These are phyloP conservation scores for Chrysoporthe deuterocubensis DNA, from an alignment of 2,329 filamentous ascomycete species.

Conservation along the genomic window DNA sequence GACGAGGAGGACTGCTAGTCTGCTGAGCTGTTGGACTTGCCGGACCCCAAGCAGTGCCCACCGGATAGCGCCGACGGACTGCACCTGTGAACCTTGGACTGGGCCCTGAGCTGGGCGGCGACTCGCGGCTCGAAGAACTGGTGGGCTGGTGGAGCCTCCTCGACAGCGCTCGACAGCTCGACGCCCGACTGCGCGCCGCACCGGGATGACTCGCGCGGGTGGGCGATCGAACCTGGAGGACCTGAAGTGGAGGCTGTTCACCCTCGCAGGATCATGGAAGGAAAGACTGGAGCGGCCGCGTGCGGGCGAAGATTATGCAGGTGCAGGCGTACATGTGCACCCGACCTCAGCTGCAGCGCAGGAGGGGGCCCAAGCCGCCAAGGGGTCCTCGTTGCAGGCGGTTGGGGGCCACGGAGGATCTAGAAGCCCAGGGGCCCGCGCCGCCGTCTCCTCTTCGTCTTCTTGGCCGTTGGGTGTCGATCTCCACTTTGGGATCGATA, in stretches of 20 bases:
- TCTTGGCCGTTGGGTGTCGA: background rate
- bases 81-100: no score
- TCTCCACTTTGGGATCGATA: background rate
- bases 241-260: background rate
- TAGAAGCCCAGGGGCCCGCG: background rate
- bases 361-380: background rate
- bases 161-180: background rate
- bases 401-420: slow-evolving; percentile 2
- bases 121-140: no score
- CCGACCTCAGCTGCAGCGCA: background rate
- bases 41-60: background rate
- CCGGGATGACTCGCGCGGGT: background rate
- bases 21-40: background rate
- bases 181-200: background rate
- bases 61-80: background rate
- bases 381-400: background rate
- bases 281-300: slow-evolving; percentile 2
- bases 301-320: background rate
- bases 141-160: background rate
- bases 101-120: no score
- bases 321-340: background rate
- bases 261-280: background rate
- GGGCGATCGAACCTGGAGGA: background rate
- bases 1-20: no score
- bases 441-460: background rate